These are phyloP conservation scores for Penicillium italicum DNA, from an alignment of 2,329 filamentous ascomycete species.

Conservation along the genomic window DNA sequence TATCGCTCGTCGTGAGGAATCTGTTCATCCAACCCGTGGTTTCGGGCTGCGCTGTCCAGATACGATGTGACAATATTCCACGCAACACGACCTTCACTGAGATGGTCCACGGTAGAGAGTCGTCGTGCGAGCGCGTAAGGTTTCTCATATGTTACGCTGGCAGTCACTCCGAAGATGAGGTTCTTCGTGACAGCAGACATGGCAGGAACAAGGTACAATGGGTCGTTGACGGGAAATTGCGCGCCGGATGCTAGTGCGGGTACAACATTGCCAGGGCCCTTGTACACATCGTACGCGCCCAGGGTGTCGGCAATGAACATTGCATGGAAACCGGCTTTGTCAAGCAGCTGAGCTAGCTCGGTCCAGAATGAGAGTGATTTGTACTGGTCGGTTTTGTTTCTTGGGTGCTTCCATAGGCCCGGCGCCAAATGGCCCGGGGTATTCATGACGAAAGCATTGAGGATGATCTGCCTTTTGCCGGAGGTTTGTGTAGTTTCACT, in stretches of 20 bases:
- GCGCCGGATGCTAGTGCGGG: conserved; percentile 30
- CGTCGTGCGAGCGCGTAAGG: conserved; percentile 51
- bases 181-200: conserved; percentile 45
- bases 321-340: conserved; percentile 46
- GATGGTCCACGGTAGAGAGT: conserved; percentile 51
- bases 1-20: conserved; percentile 48
- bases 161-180: conserved; percentile 49
- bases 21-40: conserved; percentile 39
- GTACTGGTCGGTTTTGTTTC: conserved; percentile 33
- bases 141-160: conserved; percentile 51
- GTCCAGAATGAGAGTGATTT: conserved; percentile 44
- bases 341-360: conserved; percentile 44
- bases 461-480: conserved; percentile 34
- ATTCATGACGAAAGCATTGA: conserved; percentile 46
- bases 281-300: conserved; percentile 44
- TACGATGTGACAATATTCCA: conserved; percentile 51
- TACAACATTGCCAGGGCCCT: conserved; percentile 29
- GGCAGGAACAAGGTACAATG: conserved; percentile 39
- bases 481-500: neutral
- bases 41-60: conserved; percentile 42
- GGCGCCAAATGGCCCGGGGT: conserved; percentile 41
- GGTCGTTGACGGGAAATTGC: conserved; percentile 40
- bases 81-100: conserved; percentile 48
- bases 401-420: conserved; percentile 32
- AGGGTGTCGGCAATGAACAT: conserved; percentile 49